Evolutionary conservation across 2,329 filamentous ascomycete species (phyloP).

Genomic region (Alternaria dauci): DNA sequence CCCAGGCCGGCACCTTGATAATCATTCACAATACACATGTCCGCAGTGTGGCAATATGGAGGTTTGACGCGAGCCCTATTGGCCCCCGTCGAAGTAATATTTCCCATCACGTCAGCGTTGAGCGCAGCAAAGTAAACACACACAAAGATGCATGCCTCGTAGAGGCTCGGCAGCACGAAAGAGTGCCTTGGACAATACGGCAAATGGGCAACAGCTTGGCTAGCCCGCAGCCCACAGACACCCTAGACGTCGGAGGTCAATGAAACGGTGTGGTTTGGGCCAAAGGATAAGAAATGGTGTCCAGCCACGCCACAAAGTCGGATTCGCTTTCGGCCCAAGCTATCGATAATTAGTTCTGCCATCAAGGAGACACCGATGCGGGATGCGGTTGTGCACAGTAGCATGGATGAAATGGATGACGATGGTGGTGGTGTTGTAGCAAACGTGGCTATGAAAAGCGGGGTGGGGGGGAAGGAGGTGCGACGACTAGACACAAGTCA

Average conservation of each 20-base stretch:
- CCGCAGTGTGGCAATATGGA: background rate
- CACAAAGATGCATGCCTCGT: background rate
- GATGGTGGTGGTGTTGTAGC: background rate
- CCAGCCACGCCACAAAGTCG: background rate
- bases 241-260: constrained; percentile 21
- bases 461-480: background rate
- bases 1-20: background rate
- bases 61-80: background rate
- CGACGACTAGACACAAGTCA: background rate
- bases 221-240: background rate
- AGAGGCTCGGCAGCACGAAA: background rate
- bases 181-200: background rate
- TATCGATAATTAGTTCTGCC: background rate
- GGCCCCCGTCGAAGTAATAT: background rate
- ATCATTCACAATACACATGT: background rate
- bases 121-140: background rate
- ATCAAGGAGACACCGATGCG: background rate
- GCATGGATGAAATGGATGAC: background rate
- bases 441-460: background rate
- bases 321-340: background rate
- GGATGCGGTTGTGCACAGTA: background rate
- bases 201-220: background rate
- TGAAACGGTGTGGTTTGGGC: constrained; percentile 7
- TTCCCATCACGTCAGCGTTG: background rate
- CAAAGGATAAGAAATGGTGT: background rate